phyloP scores from a whole-genome alignment of 2,329 filamentous ascomycete genomes.

The Ustulina deusta region DNA sequence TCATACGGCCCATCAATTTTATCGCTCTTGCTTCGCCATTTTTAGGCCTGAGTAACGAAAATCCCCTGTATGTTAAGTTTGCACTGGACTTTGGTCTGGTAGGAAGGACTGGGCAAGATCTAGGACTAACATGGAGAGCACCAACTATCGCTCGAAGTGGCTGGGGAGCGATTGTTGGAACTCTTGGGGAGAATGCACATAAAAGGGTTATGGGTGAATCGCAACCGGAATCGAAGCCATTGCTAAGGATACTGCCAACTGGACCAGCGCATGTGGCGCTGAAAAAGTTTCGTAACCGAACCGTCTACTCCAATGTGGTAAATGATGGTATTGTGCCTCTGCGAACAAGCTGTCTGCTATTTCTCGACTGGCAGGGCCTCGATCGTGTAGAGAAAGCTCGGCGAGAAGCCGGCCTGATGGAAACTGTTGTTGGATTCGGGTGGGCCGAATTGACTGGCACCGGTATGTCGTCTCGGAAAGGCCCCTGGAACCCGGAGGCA shows the following conservation, averaged over 20 bases:
- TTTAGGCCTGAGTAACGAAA: constrained; percentile 94
- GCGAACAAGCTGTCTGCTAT: constrained; percentile 94
- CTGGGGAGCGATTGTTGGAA: constrained; percentile 88
- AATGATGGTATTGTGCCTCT: constrained; percentile 97
- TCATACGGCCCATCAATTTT: constrained; percentile 90
- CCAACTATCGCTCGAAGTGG: constrained; percentile 87
- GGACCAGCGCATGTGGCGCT: constrained; percentile 90
- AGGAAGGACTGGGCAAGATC: constrained; percentile 93
- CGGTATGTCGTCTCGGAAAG: constrained; percentile 65
- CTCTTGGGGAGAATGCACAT: constrained; percentile 77
- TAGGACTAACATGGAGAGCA: constrained; percentile 93
- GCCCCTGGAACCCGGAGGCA: constrained; percentile 57
- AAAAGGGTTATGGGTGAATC: constrained; percentile 68
- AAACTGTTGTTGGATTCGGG: constrained; percentile 92
- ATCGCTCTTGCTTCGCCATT: constrained; percentile 89
- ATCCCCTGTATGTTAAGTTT: constrained; percentile 96
- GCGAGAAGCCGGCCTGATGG: constrained; percentile 89
- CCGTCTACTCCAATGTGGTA: constrained; percentile 95
- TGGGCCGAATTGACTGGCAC: constrained; percentile 90
- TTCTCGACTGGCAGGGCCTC: constrained; percentile 95
- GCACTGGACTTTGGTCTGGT: constrained; percentile 96
- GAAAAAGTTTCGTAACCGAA: constrained; percentile 88
- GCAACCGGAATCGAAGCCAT: constrained; percentile 86
- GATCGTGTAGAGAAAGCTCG: constrained; percentile 94
- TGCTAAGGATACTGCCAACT: constrained; percentile 88